Evolutionary conservation across 2,329 filamentous ascomycete genomes (phyloP), one percentile per base, ranked within the genome.

Genomic region (Pleomassaria siparia): DNA sequence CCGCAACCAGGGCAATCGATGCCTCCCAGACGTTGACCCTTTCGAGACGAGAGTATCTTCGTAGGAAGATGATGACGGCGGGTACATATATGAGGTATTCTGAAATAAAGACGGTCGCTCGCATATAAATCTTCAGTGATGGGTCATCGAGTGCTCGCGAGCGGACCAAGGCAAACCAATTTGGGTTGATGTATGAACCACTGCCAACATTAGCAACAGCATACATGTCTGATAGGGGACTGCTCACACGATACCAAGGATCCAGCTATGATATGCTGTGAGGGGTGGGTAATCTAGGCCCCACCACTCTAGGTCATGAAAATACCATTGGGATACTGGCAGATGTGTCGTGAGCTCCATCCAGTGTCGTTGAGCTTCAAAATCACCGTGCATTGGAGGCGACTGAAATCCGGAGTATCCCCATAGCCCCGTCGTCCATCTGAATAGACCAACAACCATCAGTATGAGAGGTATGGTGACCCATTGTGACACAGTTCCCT

Each of bases 331-430:
- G 10, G 90, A 94, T 29, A 95, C 80, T 12, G 94, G 94, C 2
- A 99, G 78, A 50, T 96, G 84, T 8, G 84, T 88, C 2, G 94
- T 96, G 56, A 99, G 79, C 67, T 99, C 94, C 91, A 99, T 96
- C 94, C 94, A 99, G 72, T 99, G 94, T 60, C 94, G 79, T 71
- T 99, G 94, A 3, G 95, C 94, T 76, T 99, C 94, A 73, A 96
- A 99, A 72, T 99, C 94, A 56, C 94, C 94, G 66, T 91, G 88
- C 84, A 96, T 91, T 5, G 94, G 94, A 28, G 91, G 91, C 50
- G 82, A 83, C 49, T 86, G 77, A 63, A 86, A 88, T 46, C 92
- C 94, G 61, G 94, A 99, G 71, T 97, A 96, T 48, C 89, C 90
- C 89, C 94, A 97, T 35, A 97, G 78, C 22, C 91, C 88, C 40